Evolutionary conservation across 331 rosid genomes (phyloP).

Genomic region (Cydonia oblonga): DNA sequence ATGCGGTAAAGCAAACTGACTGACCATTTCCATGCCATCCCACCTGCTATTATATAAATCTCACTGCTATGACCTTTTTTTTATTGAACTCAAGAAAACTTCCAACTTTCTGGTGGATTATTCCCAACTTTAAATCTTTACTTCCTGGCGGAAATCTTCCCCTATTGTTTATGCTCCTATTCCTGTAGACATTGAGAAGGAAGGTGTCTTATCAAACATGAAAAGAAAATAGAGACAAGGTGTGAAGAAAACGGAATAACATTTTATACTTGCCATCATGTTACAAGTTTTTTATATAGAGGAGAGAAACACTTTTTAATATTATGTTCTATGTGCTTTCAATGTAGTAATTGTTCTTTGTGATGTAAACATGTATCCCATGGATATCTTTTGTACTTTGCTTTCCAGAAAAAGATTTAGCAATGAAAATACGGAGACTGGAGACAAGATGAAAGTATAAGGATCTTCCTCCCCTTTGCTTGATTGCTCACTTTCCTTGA

Average conservation of each 20-base stretch:
- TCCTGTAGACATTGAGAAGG: not conserved
- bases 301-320: not conserved
- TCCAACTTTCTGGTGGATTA: not conserved
- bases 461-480: no score
- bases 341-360: not conserved
- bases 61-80: not conserved
- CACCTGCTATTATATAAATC: slow-evolving; percentile 51
- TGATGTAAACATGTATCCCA: not conserved
- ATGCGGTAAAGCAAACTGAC: slow-evolving; percentile 43
- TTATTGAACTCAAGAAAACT: slow-evolving; percentile 6
- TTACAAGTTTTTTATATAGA: not conserved
- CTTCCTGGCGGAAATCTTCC: not conserved
- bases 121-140: not conserved
- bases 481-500: no score
- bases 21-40: slow-evolving; percentile 84
- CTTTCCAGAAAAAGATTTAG: not conserved
- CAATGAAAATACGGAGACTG: not conserved
- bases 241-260: not conserved
- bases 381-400: not conserved
- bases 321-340: not conserved
- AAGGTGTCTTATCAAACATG: not conserved
- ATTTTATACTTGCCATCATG: not conserved
- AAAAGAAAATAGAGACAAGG: not conserved
- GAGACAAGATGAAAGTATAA: not conserved
- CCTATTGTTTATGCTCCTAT: not conserved